Evolutionary conservation across 345 rosid genomes (phyloP), one percentile per base, ranked within the genome.

Genomic region (Lumnitzera racemosa): DNA sequence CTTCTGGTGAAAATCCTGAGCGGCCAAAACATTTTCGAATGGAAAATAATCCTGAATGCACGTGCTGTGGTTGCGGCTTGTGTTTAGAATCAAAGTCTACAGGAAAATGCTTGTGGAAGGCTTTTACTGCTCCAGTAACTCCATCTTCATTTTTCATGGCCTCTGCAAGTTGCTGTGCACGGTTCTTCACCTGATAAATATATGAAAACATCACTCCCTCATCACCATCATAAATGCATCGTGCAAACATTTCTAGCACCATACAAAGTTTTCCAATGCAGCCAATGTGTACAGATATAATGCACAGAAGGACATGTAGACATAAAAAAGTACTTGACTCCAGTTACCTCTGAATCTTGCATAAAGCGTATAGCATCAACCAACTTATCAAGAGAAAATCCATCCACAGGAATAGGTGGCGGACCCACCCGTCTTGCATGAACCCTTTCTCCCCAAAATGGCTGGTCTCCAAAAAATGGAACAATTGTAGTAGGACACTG

Each of bases 381-480:
- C 77, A 82, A 67, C 63, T 79, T 82, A 14, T 66, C 79, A 12
- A 71, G 77, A 11, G 82, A 74, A 46, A 82, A 79, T 46, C 68
- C 82, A 3, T 82, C 84, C 17, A 82, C 58, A 11, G 77, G 82
- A 27, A 82, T 77, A 15, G 87, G 87, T 15, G 62, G 68, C 47
- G 87, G 87, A 10, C 87, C 84, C 46, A 82, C 76, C 57, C 78
- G 81, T 67, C 73, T 72, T 2, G 71, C 81, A 72, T 82, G 80
- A 48, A 82, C 87, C 58, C 59, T 72, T 53, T 82, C 82, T 61
- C 87, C 87, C 87, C 87, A 82, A 52, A 82, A 82, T 13, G 75
- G 80, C 62, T 82, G 87, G 72, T 82, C 87, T 31, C 87, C 87
- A 23, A 82, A 82, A 73, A 82, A 79, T 50, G 87, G 84, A 43